Evolutionary conservation across 768 basidiomycete species (phyloP).

Genomic region (Pleurotus salmoneostramineus): DNA sequence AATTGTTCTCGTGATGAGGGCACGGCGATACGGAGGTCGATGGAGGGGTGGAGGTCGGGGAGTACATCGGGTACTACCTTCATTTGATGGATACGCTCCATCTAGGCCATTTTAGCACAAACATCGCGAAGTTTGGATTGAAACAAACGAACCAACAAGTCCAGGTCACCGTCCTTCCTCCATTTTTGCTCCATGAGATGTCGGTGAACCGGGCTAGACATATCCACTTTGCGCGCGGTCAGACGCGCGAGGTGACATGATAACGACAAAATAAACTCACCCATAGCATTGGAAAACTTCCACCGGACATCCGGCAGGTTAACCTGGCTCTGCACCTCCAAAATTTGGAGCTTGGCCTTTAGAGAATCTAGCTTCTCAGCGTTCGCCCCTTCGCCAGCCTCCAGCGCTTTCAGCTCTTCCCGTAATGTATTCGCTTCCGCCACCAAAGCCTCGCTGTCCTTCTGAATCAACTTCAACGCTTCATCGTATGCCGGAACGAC

Average conservation of each 20-base stretch:
- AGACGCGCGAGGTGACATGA: neutral
- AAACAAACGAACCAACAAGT: conserved; percentile 65
- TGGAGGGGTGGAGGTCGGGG: conserved; percentile 61
- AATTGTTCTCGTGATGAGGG: conserved; percentile 26
- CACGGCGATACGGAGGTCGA: conserved; percentile 69
- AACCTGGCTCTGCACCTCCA: conserved; percentile 77
- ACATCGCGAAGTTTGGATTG: neutral
- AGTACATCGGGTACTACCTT: conserved; percentile 85
- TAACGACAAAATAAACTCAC: conserved; percentile 33
- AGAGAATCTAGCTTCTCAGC: conserved; percentile 36
- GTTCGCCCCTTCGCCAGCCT: conserved; percentile 24
- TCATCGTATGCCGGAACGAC: conserved; percentile 81
- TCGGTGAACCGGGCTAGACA: conserved; percentile 68
- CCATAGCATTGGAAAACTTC: conserved; percentile 75
- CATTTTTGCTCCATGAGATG: conserved; percentile 80
- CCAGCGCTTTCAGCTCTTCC: conserved; percentile 19
- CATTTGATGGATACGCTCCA: conserved; percentile 94
- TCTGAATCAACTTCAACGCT: conserved; percentile 66
- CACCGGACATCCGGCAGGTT: conserved; percentile 85
- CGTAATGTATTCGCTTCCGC: conserved; percentile 20
- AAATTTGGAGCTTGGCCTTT: conserved; percentile 46
- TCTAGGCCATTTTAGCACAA: conserved; percentile 37
- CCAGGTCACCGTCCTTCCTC: conserved; percentile 80
- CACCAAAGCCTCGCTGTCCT: conserved; percentile 50
- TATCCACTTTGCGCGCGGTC: conserved; percentile 43